Evolutionary conservation across 768 basidiomycete genomes (phyloP).

Genomic region (Mycena crocata): DNA sequence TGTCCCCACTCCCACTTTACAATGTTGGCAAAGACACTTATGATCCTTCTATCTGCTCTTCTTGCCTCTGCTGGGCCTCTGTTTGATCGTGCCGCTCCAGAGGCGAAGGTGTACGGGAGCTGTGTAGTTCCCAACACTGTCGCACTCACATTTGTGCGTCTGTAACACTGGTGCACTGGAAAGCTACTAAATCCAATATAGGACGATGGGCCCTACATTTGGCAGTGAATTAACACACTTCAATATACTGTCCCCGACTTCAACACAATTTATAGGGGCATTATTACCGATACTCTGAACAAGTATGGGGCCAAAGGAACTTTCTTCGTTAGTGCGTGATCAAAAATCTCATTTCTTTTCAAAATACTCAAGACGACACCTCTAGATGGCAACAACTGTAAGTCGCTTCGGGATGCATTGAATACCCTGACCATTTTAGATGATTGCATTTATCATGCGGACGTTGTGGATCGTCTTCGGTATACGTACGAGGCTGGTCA

Average conservation of each 20-base stretch:
- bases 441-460: constrained; percentile 53
- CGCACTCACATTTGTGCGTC: constrained; percentile 34
- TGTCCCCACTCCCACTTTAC: neutral
- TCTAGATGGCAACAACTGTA: constrained; percentile 18
- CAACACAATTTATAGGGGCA: constrained; percentile 38
- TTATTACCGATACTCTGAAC: constrained; percentile 41
- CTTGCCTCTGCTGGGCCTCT: neutral
- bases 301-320: constrained; percentile 41
- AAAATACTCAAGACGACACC: neutral
- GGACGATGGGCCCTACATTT: constrained; percentile 18
- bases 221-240: neutral
- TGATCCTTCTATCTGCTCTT: neutral
- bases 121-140: constrained; percentile 19
- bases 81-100: neutral
- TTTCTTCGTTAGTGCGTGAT: constrained; percentile 46
- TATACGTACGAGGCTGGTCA: constrained; percentile 54
- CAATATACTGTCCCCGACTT: neutral
- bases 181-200: neutral
- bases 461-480: constrained; percentile 45
- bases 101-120: neutral
- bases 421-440: constrained; percentile 35
- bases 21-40: neutral
- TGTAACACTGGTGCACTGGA: neutral
- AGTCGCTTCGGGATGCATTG: neutral
- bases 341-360: neutral